Evolutionary conservation across 2,329 filamentous ascomycete genomes (phyloP).

Genomic region (Diaporthe sp.): DNA sequence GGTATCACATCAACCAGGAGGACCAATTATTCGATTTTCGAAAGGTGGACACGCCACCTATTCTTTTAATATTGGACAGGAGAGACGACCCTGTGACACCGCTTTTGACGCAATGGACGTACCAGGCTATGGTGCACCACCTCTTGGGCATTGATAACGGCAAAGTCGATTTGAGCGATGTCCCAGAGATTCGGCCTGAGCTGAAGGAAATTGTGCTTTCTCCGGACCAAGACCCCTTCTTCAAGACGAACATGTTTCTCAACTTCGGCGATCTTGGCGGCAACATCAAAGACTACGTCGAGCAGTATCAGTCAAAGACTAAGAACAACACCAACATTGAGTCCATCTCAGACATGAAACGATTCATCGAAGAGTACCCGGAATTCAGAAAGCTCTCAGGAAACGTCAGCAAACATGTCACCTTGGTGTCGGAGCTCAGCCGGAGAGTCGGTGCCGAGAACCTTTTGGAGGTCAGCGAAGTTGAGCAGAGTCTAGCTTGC

Average conservation of each 20-base stretch:
- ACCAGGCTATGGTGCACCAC: constrained; percentile 99
- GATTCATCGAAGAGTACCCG: constrained; percentile 98
- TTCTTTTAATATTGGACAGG: constrained; percentile 90
- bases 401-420: constrained; percentile 99
- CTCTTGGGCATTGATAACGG: constrained; percentile 94
- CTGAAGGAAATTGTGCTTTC: constrained; percentile 95
- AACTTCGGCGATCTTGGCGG: constrained; percentile 97
- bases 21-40: constrained; percentile 97
- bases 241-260: constrained; percentile 98
- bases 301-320: constrained; percentile 98
- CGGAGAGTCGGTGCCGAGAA: constrained; percentile 87
- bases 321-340: constrained; percentile 97
- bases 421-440: constrained; percentile 93
- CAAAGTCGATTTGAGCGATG: constrained; percentile 87
- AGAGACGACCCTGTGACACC: constrained; percentile 96
- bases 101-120: constrained; percentile 96
- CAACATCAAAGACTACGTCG: constrained; percentile 98
- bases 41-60: constrained; percentile 93
- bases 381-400: constrained; percentile 97
- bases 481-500: constrained; percentile 96
- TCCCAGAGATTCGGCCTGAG: constrained; percentile 88
- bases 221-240: constrained; percentile 98
- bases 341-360: constrained; percentile 98
- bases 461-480: constrained; percentile 94
- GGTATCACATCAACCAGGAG: constrained; percentile 94